Evolutionary conservation across 352 stramenopile genomes (phyloP), one percentile per base, ranked within the genome.

Genomic region (Pythium oligandrum): DNA sequence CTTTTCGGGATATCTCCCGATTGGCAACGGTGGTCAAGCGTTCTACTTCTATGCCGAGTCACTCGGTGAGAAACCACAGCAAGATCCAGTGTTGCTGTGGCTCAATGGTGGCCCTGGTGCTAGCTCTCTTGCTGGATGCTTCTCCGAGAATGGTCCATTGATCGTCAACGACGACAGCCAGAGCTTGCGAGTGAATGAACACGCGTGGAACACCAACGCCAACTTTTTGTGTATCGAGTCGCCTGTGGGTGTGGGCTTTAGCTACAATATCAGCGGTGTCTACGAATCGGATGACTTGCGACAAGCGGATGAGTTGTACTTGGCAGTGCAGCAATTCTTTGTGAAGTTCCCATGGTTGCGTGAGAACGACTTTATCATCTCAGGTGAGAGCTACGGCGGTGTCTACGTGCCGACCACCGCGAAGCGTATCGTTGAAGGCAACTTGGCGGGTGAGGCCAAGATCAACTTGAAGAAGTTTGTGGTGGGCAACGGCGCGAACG

Each of bases 381-480:
- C 71, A 10, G 78, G 81, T 40, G 74, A 91, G 53, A 88, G 63
- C 30, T 89, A 85, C 44, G 81, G 73, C 30, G 83, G 81, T 26
- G 51, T 93, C 38, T 93, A 93, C 54, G 68, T 86, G 4, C 78
- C 75, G 0, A 75, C 63, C 32, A 71, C 68, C 3, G 74, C 73
- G 9, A 61, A 67, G 3, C 64, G 60, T 4, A 84, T 88, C 53
- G 52, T 86, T 26, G 57, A 79, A 55, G 66, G 72, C 38, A 80
- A 80, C 35, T 42, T 46, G 4, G 54, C 47, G 5, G 44, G 55
- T 31, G 55, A 69, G 11, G 48, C 57, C 6, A 57, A 48, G 10
- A 83, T 95, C 56, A 78, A 88, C 30, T 61, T 98, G 17, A 88
- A 88, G 64, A 95, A 94, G 50, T 94, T 96, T 53, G 88, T 86